Base-by-base conservation (phyloP, 2,329 filamentous ascomycete genomes). In the Epichloe gansuensis region DNA sequence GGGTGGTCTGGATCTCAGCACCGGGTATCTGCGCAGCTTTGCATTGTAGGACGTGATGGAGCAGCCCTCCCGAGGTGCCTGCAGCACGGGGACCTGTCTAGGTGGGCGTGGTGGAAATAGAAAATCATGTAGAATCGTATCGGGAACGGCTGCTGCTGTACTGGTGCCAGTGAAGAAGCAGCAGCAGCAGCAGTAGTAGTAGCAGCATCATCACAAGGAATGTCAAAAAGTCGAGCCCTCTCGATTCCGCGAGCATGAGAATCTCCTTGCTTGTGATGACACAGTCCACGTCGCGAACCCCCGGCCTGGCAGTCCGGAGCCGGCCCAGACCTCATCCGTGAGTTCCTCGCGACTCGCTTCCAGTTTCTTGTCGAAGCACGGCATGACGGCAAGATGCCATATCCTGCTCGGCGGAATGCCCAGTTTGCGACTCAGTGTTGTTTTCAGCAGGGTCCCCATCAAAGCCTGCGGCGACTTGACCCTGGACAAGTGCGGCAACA, bases 281-380 rank as follows among this genome's bases (percentile, higher is more conserved):
- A 68, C 91, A 97, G 71, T 98, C 93, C 47, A 97, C 91, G 63
- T 98, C 93, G 53, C 93, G 80, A 28, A 93, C 78, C 1, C 80
- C 48, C 72, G 69, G 1, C 71, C 74, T 1, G 76, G 72, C 47
- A 63, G 64, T 13, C 70, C 74, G 50, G 71, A 71, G 42, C 68
- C 73, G 51, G 68, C 73, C 91, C 91, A 96, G 15, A 81, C 80
- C 6, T 78, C 72, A 64, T 91, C 86, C 1, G 91, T 97, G 41
- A 98, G 78, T 68, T 98, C 93, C 67, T 90, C 85, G 51, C 93
- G 83, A 60, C 90, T 95, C 6, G 93, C 93, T 71, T 98, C 93
- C 31, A 98, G 78, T 69, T 98, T 98, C 75, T 98, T 98, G 68
- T 98, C 93, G 67, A 98, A 97, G 68, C 93, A 98, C 21, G 93